A percentile compares a stretch with the other conserved stretches of the same genome.
Evolutionary conservation across 805 yeast species (phyloP).

Genomic region (Nakazawaea peltata): DNA sequence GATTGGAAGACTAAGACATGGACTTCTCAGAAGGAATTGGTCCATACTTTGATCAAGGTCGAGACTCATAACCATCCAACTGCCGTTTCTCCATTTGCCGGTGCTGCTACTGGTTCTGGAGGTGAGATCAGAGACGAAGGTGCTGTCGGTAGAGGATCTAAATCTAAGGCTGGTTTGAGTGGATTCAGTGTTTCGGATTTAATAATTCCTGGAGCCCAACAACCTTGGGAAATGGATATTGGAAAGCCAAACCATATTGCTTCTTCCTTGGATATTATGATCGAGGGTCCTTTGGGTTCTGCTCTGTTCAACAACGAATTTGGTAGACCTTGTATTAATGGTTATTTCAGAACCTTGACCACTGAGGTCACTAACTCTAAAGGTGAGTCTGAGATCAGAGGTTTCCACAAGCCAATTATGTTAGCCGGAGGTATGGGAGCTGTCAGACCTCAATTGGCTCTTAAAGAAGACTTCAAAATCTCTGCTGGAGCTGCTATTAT

Average conservation of each 20-base stretch:
- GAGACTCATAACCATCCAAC: slow-evolving; percentile 99
- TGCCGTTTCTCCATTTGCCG: slow-evolving; percentile 98
- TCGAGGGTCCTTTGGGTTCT: slow-evolving; percentile 95
- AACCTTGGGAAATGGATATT: slow-evolving; percentile 91
- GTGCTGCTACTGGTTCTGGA: slow-evolving; percentile 99
- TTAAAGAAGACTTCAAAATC: slow-evolving; percentile 71
- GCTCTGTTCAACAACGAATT: slow-evolving; percentile 98
- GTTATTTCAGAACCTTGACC: slow-evolving; percentile 93
- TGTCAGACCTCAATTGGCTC: slow-evolving; percentile 85
- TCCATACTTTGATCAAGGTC: slow-evolving; percentile 87
- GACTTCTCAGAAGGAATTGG: slow-evolving; percentile 66
- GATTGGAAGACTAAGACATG: slow-evolving; percentile 65
- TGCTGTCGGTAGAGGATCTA: slow-evolving; percentile 98
- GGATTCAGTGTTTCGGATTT: slow-evolving; percentile 92
- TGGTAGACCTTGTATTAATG: slow-evolving; percentile 95
- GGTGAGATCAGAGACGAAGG: slow-evolving; percentile 99
- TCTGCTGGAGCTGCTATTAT: slow-evolving; percentile 89
- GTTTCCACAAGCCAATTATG: slow-evolving; percentile 99
- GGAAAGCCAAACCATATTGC: slow-evolving; percentile 95
- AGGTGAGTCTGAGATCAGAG: slow-evolving; percentile 72
- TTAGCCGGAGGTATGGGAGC: slow-evolving; percentile 99
- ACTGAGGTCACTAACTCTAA: slow-evolving; percentile 59
- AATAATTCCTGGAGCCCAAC: slow-evolving; percentile 72
- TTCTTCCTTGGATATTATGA: slow-evolving; percentile 86
- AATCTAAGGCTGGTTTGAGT: slow-evolving; percentile 90